phyloP scores from a whole-genome alignment of 148 eudicot genomes.

The Persicaria maculosa region DNA sequence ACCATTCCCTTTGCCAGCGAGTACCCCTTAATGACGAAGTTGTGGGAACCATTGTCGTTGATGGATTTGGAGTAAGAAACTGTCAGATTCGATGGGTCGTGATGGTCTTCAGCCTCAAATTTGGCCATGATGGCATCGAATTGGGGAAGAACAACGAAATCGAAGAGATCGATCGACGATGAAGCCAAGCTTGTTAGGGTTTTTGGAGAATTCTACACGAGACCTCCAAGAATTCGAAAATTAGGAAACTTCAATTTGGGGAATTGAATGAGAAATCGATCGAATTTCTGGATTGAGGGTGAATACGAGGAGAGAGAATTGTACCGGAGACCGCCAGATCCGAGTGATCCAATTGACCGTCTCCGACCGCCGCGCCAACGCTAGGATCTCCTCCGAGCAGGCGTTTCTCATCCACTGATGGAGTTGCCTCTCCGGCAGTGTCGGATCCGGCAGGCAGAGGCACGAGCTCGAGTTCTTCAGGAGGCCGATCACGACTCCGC shows the following conservation, averaged over 20 bases:
- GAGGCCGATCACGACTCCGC: not conserved
- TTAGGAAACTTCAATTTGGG: not conserved
- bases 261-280: not conserved
- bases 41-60: slow-evolving; percentile 70
- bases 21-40: slow-evolving; percentile 74
- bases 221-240: not conserved
- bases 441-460: slow-evolving; percentile 5
- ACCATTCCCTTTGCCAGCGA: slow-evolving; percentile 86
- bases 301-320: not conserved
- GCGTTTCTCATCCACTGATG: slow-evolving; percentile 13
- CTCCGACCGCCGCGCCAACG: slow-evolving; percentile 24
- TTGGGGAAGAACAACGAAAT: not conserved
- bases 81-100: slow-evolving; percentile 6
- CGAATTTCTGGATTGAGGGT: not conserved
- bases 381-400: slow-evolving; percentile 33
- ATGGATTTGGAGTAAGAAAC: slow-evolving; percentile 56
- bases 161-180: not conserved
- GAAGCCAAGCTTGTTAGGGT: not conserved
- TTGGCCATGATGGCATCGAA: slow-evolving; percentile 34
- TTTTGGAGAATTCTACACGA: not conserved
- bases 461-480: not conserved
- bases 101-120: slow-evolving; percentile 16
- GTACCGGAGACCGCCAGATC: slow-evolving; percentile 45
- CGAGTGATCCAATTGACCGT: slow-evolving; percentile 40
- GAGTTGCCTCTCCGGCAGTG: not conserved